Base-by-base conservation (phyloP, 2,329 filamentous ascomycete species). In the Cordyceps farinosa region DNA sequence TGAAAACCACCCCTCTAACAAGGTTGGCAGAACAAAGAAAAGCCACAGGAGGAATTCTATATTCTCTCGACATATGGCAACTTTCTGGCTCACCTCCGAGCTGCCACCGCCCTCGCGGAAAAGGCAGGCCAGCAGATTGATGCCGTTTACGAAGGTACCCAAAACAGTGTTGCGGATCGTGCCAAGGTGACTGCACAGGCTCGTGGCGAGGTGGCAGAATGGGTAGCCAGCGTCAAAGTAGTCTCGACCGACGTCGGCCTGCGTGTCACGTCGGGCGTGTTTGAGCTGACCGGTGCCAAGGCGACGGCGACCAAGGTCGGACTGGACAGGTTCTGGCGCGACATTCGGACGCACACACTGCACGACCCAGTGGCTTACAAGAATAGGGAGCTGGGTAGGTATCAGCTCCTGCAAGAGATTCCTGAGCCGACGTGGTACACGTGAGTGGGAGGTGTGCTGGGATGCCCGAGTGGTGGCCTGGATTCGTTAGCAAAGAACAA, bases 361-460 rank as follows among this genome's bases (percentile, higher is more conserved):
- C 87, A 89, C 73, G 87, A 89, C 71, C 87, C 86, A 0, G 85
- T 89, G 34, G 83, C 86, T 30, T 89, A 88, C 68, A 89, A 89
- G 78, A 86, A 87, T 63, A 73, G 82, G 3, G 86, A 89, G 72
- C 68, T 88, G 58, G 86, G 86, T 0, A 74, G 82, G 29, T 89
- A 79, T 69, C 76, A 81, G 45, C 68, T 89, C 61, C 68, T 88
- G 56, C 79, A 77, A 15, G 84, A 88, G 74, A 69, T 82, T 11
- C 85, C 86, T 1, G 79, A 82, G 71, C 79, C 83, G 15, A 85
- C 82, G 4, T 88, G 85, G 85, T 88, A 87, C 69, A 88, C 85
- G 22, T 86, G 55, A 65, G 30, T 22, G 36, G 55, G 29, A 11
- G 42, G 27, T 27, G n/a, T 42, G 38, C 15, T 44, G 27, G 36